phyloP scores from a whole-genome alignment of 305 asterid genomes.

The Fraxinus sp. region DNA sequence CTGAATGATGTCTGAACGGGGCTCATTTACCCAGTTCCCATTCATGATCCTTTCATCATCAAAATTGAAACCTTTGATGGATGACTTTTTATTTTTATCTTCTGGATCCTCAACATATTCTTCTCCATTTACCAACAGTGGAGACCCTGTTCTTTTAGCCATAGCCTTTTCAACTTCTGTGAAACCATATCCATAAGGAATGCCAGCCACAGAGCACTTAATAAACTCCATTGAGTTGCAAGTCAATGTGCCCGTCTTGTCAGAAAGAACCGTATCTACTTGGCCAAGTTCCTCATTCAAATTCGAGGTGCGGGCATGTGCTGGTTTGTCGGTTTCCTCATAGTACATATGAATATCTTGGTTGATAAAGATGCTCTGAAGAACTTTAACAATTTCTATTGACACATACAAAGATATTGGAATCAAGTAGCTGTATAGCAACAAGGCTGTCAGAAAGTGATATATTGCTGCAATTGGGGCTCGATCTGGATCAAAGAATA shows the following conservation, averaged over 20 bases:
- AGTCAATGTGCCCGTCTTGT: conserved; percentile 90
- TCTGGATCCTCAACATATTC: conserved; percentile 26
- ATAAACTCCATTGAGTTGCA: conserved; percentile 95
- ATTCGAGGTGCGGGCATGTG: conserved; percentile 87
- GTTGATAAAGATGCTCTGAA: conserved; percentile 86
- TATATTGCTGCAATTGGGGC: conserved; percentile 69
- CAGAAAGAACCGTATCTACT: conserved; percentile 84
- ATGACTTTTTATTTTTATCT: conserved; percentile 31
- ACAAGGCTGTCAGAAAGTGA: conserved; percentile 76
- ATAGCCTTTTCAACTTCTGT: conserved; percentile 86
- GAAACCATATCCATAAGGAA: conserved; percentile 74
- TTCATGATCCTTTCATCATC: conserved; percentile 67
- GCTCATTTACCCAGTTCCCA: conserved; percentile 74
- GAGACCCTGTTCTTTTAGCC: conserved; percentile 77
- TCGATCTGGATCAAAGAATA: conserved; percentile 69
- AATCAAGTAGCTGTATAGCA: conserved; percentile 78
- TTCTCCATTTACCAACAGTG: conserved; percentile 42
- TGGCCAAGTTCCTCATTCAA: conserved; percentile 92
- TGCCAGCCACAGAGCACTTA: conserved; percentile 82
- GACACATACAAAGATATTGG: conserved; percentile 92
- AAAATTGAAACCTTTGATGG: conserved; percentile 85
- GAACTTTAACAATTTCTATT: conserved; percentile 83
- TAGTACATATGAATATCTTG: conserved; percentile 77
- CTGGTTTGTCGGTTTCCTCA: conserved; percentile 90
- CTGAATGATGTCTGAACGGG: conserved; percentile 52